Percentiles rank a stretch among this genome's conserved stretches.
Evolutionary conservation across 768 basidiomycete genomes (phyloP).

Genomic region (Dentipellis fragilis): DNA sequence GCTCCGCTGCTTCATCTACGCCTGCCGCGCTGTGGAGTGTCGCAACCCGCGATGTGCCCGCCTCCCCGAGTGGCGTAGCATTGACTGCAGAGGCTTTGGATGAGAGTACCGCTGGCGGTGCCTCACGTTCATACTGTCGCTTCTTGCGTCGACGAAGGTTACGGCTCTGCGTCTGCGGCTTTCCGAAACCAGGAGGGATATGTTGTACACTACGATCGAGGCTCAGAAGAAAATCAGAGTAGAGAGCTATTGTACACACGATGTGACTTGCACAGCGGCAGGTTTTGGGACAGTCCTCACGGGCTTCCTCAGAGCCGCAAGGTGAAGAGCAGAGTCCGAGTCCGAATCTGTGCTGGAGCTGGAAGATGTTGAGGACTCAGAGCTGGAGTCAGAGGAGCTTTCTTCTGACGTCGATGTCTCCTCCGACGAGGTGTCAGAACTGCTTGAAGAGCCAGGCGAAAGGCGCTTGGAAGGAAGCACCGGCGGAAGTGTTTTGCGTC

Average conservation of each 20-base stretch:
- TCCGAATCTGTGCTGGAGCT: constrained; percentile 10
- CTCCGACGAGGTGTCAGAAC: constrained; percentile 13
- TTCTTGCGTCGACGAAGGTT: constrained; percentile 48
- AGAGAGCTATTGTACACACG: background rate
- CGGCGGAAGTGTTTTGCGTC: background rate
- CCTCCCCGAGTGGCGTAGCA: constrained; percentile 28
- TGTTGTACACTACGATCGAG: constrained; percentile 6
- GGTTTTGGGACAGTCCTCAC: too few species aligned
- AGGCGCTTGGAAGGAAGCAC: background rate
- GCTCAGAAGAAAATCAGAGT: background rate
- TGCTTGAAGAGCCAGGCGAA: constrained; percentile 9
- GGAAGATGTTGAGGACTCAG: background rate
- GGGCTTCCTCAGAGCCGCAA: too few species aligned
- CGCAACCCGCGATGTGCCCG: constrained; percentile 6
- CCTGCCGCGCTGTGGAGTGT: background rate
- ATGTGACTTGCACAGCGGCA: too few species aligned
- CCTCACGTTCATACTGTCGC: constrained; percentile 24
- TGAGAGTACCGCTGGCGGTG: constrained; percentile 9
- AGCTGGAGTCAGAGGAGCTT: constrained; percentile 6
- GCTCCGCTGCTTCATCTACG: constrained; percentile 11
- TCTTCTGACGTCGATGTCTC: constrained; percentile 19
- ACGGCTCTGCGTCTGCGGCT: constrained; percentile 42
- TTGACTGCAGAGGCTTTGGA: constrained; percentile 32
- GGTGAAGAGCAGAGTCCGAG: constrained; percentile 10
- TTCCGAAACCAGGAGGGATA: constrained; percentile 54